Evolutionary conservation across 1,284 basidiomycete genomes (phyloP).

Genomic region (Sanghuangporus sanghuang): DNA sequence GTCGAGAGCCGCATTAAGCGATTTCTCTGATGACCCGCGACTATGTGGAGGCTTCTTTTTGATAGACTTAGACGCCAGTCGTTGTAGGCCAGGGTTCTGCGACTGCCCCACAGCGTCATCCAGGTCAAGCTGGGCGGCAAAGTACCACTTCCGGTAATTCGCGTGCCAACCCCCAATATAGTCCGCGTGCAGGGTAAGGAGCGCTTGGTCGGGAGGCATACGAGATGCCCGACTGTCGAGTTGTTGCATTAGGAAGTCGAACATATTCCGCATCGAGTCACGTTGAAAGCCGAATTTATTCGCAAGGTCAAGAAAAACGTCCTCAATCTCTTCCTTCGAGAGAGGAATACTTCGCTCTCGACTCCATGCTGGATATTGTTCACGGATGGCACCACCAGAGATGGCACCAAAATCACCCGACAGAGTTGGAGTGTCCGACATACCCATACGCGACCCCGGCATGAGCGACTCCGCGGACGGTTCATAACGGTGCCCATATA

Average conservation of each 20-base stretch:
- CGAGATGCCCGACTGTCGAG: conserved; percentile 95
- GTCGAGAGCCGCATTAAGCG: conserved; percentile 81
- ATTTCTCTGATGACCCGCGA: conserved; percentile 63
- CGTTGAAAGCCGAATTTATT: conserved; percentile 99
- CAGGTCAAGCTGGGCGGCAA: conserved; percentile 97
- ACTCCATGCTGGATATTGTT: conserved; percentile 92
- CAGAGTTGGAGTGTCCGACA: conserved; percentile 60
- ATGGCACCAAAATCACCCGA: conserved; percentile 41
- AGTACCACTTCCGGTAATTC: conserved; percentile 99
- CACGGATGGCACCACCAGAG: conserved; percentile 44
- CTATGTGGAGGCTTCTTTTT: conserved; percentile 40
- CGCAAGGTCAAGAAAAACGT: conserved; percentile 95
- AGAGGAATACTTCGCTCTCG: conserved; percentile 90
- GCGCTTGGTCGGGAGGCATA: conserved; percentile 95
- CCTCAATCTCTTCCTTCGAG: conserved; percentile 98
- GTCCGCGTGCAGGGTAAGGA: conserved; percentile 94
- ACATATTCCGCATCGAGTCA: conserved; percentile 91
- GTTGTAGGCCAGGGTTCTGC: conserved; percentile 87
- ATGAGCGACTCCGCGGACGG: conserved; percentile 67
- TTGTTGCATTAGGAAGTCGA: conserved; percentile 98
- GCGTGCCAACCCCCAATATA: conserved; percentile 98
- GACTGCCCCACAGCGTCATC: conserved; percentile 95
- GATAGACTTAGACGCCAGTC: conserved; percentile 54
- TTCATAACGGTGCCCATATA: conserved; percentile 60
- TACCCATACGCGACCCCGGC: conserved; percentile 46